Conservation (phyloP, 2,329 filamentous ascomycete genomes). For the Graphiopsis chlorocephala region DNA sequence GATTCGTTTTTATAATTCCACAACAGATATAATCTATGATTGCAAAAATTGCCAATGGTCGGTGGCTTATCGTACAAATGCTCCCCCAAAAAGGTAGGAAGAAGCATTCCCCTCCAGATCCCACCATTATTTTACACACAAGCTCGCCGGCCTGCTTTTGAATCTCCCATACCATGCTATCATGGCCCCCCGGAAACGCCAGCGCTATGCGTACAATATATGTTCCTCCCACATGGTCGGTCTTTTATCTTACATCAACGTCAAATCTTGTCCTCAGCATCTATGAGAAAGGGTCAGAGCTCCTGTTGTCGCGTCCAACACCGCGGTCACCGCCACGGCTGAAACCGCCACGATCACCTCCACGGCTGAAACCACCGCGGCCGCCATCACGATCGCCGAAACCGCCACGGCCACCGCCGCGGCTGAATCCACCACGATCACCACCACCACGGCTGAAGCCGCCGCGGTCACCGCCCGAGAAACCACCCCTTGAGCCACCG, state of each 20-base stretch:
- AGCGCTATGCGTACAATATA: slow-evolving; percentile 8
- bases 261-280: background rate
- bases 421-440: background rate
- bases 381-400: slow-evolving; percentile 17
- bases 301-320: background rate
- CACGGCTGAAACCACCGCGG: slow-evolving; percentile 10
- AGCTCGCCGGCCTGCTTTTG: slow-evolving; percentile 11
- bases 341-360: slow-evolving; percentile 16
- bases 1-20: background rate
- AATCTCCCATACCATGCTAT: background rate
- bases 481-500: slow-evolving; percentile 13
- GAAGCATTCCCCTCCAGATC: background rate
- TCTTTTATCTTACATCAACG: slow-evolving; percentile 6
- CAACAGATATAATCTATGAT: background rate
- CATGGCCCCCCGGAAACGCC: slow-evolving; percentile 15
- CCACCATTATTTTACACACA: background rate
- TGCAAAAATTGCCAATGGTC: background rate
- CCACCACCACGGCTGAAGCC: slow-evolving; percentile 13
- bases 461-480: slow-evolving; percentile 18
- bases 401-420: background rate
- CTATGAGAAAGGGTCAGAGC: slow-evolving; percentile 10
- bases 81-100: background rate
- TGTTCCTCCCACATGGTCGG: background rate
- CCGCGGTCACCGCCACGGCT: slow-evolving; percentile 3
- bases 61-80: background rate